phyloP scores from a whole-genome alignment of 2,329 filamentous ascomycete species.

The Tolypocladium amazonense region DNA sequence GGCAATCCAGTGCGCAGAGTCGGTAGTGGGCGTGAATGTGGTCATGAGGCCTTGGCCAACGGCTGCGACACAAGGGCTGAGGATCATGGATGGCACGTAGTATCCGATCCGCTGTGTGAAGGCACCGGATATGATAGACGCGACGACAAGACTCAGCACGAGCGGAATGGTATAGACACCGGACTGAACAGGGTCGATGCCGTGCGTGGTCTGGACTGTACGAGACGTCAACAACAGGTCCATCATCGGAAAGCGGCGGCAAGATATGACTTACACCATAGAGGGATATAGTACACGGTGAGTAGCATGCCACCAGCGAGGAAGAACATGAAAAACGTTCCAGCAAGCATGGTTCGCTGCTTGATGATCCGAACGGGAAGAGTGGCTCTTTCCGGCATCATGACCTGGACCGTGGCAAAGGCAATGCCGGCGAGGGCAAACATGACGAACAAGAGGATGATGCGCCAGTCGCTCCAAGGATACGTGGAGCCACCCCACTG shows the following conservation, averaged over 20 bases:
- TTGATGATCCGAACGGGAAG: conserved; percentile 43
- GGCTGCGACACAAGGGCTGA: conserved; percentile 37
- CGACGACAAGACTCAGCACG: conserved; percentile 42
- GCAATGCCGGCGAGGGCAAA: conserved; percentile 34
- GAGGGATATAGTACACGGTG: conserved; percentile 34
- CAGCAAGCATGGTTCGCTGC: conserved; percentile 42
- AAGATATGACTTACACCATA: conserved; percentile 1
- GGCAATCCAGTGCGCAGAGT: conserved; percentile 44
- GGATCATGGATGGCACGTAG: conserved; percentile 47
- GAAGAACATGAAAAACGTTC: conserved; percentile 34
- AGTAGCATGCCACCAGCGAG: conserved; percentile 41
- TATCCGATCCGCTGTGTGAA: conserved; percentile 45
- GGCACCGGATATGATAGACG: conserved; percentile 36
- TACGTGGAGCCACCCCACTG: conserved; percentile 51
- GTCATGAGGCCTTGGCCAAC: conserved; percentile 46
- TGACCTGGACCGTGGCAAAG: conserved; percentile 41
- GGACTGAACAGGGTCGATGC: conserved; percentile 39
- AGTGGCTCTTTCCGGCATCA: conserved; percentile 44
- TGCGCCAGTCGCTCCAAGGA: conserved; percentile 39
- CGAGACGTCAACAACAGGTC: neutral
- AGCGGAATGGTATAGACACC: conserved; percentile 48
- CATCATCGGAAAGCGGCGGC: neutral
- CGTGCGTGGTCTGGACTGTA: conserved; percentile 46
- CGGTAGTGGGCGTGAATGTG: conserved; percentile 37
- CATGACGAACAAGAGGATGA: conserved; percentile 42